Evolutionary conservation across 2,329 filamentous ascomycete species (phyloP).

Genomic region (Paecilomyces sp.): DNA sequence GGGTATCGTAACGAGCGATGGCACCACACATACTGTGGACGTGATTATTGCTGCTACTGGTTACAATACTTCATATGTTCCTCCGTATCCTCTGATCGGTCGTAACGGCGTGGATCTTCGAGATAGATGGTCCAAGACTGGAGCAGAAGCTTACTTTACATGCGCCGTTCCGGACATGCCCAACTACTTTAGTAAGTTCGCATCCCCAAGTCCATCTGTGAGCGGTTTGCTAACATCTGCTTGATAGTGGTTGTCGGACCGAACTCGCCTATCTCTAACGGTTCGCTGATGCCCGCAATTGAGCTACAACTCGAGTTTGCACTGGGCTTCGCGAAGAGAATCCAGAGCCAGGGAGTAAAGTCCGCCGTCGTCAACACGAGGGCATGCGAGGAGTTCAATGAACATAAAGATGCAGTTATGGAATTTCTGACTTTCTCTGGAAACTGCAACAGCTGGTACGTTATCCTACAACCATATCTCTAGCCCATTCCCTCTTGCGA

Average conservation of each 20-base stretch:
- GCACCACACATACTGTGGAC: background rate
- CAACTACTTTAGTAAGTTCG: slow-evolving; percentile 10
- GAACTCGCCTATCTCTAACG: slow-evolving; percentile 9
- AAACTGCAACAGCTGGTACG: slow-evolving; percentile 11
- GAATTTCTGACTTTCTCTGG: slow-evolving; percentile 8
- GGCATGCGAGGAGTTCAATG: slow-evolving; percentile 8
- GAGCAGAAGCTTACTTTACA: slow-evolving; percentile 10
- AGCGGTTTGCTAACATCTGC: background rate
- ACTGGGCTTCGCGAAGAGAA: slow-evolving; percentile 9
- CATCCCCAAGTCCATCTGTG: background rate
- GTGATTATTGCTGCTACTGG: background rate
- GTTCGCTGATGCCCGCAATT: slow-evolving; percentile 7
- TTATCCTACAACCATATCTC: background rate
- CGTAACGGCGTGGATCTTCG: slow-evolving; percentile 6
- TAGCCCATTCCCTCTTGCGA: background rate
- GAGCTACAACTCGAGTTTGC: slow-evolving; percentile 8
- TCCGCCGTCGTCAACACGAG: background rate
- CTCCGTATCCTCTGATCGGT: slow-evolving; percentile 3
- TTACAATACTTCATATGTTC: slow-evolving; percentile 2
- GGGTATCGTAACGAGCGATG: background rate
- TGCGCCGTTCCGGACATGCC: slow-evolving; percentile 7
- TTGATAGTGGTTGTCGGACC: slow-evolving; percentile 7
- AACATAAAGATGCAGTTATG: slow-evolving; percentile 8
- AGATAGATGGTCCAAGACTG: slow-evolving; percentile 6
- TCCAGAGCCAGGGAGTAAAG: slow-evolving; percentile 11